Percentiles rank a stretch among this genome's conserved stretches.
Evolutionary conservation across 805 yeast species (phyloP).

Genomic region (Cyberlindnera samutprakarnensis): DNA sequence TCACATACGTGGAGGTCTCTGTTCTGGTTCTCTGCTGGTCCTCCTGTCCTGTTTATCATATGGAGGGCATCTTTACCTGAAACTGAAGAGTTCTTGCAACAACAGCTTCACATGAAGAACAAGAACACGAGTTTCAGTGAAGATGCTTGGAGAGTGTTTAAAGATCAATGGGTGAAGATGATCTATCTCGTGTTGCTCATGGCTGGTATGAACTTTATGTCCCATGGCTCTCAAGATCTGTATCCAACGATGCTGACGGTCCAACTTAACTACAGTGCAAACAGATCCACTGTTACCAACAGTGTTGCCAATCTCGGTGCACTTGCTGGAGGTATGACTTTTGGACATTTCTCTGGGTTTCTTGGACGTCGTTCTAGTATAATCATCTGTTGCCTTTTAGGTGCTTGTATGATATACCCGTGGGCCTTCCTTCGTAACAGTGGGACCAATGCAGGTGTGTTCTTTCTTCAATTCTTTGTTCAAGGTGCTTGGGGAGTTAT

Average conservation of each 20-base stretch:
- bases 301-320: slow-evolving; percentile 55
- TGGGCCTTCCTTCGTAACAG: slow-evolving; percentile 44
- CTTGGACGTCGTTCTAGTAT: slow-evolving; percentile 49
- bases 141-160: slow-evolving; percentile 28
- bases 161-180: slow-evolving; percentile 50
- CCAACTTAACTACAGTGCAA: slow-evolving; percentile 34
- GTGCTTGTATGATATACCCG: slow-evolving; percentile 59
- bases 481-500: slow-evolving; percentile 68
- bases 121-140: slow-evolving; percentile 26
- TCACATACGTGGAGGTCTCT: slow-evolving; percentile 54
- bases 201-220: slow-evolving; percentile 57
- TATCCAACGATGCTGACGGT: slow-evolving; percentile 46
- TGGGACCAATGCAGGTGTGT: slow-evolving; percentile 51
- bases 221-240: slow-evolving; percentile 60
- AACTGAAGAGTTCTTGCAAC: slow-evolving; percentile 43
- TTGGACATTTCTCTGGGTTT: slow-evolving; percentile 49
- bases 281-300: slow-evolving; percentile 47
- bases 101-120: slow-evolving; percentile 28
- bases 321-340: slow-evolving; percentile 43
- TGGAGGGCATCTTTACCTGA: slow-evolving; percentile 41
- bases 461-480: slow-evolving; percentile 54
- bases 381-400: slow-evolving; percentile 42
- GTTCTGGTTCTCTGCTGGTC: slow-evolving; percentile 66
- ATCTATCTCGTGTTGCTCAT: slow-evolving; percentile 49
- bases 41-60: slow-evolving; percentile 32